Evolutionary conservation across 1,284 basidiomycete genomes (phyloP).

Genomic region (Boletus nobilissimus): DNA sequence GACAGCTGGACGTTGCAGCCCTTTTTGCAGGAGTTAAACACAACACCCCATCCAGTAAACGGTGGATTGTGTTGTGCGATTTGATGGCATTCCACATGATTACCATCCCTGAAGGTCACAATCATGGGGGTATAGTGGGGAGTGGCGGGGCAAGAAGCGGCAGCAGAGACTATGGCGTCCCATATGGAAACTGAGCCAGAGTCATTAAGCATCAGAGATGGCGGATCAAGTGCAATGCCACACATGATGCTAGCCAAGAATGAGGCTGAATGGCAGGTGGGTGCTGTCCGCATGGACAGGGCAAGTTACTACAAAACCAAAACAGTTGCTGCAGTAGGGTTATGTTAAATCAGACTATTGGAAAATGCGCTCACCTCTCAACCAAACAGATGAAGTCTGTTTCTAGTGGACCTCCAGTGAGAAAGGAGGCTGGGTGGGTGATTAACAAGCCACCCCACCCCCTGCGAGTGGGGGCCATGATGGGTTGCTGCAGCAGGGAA

Average conservation of each 20-base stretch:
- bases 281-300: background rate
- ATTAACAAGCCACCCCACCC: background rate
- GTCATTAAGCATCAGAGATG: background rate
- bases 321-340: background rate
- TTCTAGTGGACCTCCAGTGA: background rate
- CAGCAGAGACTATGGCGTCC: background rate
- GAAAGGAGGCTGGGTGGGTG: background rate
- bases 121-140: background rate
- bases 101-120: background rate
- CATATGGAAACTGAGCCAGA: background rate
- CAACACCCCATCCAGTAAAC: background rate
- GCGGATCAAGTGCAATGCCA: background rate
- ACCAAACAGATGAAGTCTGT: background rate
- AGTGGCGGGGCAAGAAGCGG: background rate
- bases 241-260: background rate
- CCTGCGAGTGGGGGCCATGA: background rate
- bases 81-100: background rate
- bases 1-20: background rate
- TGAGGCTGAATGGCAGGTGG: background rate
- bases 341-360: background rate
- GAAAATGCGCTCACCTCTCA: background rate
- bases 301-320: background rate
- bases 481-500: background rate
- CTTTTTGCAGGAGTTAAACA: background rate
- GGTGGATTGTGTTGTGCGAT: background rate